Conservation (phyloP, 116 monocot species). For the Trichopus zeylanicus region DNA sequence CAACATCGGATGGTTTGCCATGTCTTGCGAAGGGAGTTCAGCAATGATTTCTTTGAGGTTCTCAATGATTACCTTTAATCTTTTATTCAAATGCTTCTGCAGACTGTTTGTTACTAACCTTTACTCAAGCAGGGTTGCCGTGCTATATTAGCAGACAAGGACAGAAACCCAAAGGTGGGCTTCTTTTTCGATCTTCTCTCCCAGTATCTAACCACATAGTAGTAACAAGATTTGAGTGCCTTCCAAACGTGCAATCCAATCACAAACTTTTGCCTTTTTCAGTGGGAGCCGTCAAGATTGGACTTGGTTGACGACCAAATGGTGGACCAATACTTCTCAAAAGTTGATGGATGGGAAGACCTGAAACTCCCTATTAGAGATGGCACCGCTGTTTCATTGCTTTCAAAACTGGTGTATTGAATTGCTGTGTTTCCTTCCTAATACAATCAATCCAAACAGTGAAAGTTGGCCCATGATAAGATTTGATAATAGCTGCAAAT, state of each 20-base stretch:
- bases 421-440: too few relatives aligned
- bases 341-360: conserved; percentile 58
- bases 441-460: background rate
- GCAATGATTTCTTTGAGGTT: conserved; percentile 90
- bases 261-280: background rate
- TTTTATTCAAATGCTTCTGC: too few relatives aligned
- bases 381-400: background rate
- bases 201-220: too few relatives aligned
- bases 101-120: background rate
- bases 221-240: too few relatives aligned
- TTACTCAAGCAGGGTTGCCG: conserved; percentile 58
- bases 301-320: conserved; percentile 30
- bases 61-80: background rate
- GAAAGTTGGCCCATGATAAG: background rate
- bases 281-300: conserved; percentile 53
- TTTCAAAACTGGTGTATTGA: background rate
- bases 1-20: conserved; percentile 74
- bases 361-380: conserved; percentile 36
- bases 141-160: conserved; percentile 82
- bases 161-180: conserved; percentile 79
- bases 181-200: background rate
- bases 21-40: conserved; percentile 57
- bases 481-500: too few relatives aligned
- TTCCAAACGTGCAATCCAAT: background rate
- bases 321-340: conserved; percentile 43